Evolutionary conservation across 75 land plant species (phyloP), one percentile per base, ranked within the genome.

Genomic region (Cupressus sempervirens): DNA sequence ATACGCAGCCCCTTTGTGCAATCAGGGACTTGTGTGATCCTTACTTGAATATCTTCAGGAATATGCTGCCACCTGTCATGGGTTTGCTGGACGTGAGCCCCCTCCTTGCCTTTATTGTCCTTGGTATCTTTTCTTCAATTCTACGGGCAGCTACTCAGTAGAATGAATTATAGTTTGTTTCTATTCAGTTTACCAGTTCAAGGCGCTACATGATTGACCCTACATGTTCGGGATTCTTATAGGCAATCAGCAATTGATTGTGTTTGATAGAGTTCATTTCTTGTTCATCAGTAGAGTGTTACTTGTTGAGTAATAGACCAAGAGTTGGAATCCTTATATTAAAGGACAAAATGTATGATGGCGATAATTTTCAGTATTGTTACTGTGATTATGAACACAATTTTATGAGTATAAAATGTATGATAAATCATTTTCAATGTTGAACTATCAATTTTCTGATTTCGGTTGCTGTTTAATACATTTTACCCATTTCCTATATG

Each of bases 21-120:
- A 94, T 97, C 30, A 82, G 99, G 86, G 99, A 97, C 65, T 84
- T 97, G 80, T 95, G 96, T 80, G 99, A 97, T 86, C 99, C 99
- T 11, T 97, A 93, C 76, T 83, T 97, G 84, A 97, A 93, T 83
- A 87, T 97, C 68, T 96, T 96, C 76, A 84, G 98, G 75, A 95
- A 93, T 83, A 89, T 96, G 43, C 89, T 96, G 34, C 98, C 98
- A 5, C 98, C 98, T 15, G 84, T 97, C 29, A 94, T 93, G 84
- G 93, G 92, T 83, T 91, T 94, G 2, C 86, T 97, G 53, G 99
- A 97, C 86, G 91, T 97, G 20, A 97, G 99, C 87, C 99, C 99
- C 38, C 82, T 97, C 30, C 83, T 95, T 77, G 99, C 99, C 16
- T 97, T 97, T 34, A 85, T 93, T 32, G 93, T 97, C 30, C 84